A percentile compares a stretch with the other conserved stretches of the same genome.
Evolutionary conservation across 2,329 filamentous ascomycete species (phyloP).

Genomic region (Nigrospora osmanthi): DNA sequence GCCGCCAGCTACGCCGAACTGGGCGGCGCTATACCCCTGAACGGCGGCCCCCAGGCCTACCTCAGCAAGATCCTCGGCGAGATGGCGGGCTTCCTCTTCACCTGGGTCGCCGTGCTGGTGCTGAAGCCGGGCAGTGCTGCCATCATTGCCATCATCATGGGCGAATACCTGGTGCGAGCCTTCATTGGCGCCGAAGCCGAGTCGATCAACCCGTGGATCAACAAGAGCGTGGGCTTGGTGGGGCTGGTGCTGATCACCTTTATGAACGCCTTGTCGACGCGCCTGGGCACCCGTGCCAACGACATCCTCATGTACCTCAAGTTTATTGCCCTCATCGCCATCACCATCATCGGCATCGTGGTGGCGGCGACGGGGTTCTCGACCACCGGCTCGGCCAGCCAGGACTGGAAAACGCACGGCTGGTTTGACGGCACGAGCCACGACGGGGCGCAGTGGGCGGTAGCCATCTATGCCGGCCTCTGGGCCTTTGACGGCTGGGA

Average conservation of each 20-base stretch:
- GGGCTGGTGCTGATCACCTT: conserved; percentile 72
- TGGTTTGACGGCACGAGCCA: conserved; percentile 86
- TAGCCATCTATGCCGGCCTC: conserved; percentile 88
- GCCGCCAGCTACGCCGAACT: conserved; percentile 93
- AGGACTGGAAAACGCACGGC: conserved; percentile 76
- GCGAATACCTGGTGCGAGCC: conserved; percentile 89
- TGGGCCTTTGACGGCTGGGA: conserved; percentile 99
- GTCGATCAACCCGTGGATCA: conserved; percentile 76
- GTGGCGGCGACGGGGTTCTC: conserved; percentile 83
- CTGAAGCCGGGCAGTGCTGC: conserved; percentile 89
- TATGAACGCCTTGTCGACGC: conserved; percentile 86
- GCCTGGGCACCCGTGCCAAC: conserved; percentile 76
- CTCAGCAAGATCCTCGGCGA: conserved; percentile 95
- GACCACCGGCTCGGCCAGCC: conserved; percentile 64
- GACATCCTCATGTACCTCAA: conserved; percentile 97
- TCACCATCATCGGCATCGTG: conserved; percentile 81
- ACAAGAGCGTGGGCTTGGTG: conserved; percentile 75
- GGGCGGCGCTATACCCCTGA: conserved; percentile 89
- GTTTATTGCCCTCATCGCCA: conserved; percentile 79
- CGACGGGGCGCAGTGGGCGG: conserved; percentile 79
- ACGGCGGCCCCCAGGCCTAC: conserved; percentile 90
- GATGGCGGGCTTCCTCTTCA: conserved; percentile 86
- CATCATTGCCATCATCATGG: conserved; percentile 96
- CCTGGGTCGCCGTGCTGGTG: conserved; percentile 91
- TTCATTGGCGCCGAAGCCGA: conserved; percentile 80